Percentiles rank a stretch among this genome's conserved stretches.
Conservation (phyloP, 257 asterid genomes). For the Haberlea rhodopensis region DNA sequence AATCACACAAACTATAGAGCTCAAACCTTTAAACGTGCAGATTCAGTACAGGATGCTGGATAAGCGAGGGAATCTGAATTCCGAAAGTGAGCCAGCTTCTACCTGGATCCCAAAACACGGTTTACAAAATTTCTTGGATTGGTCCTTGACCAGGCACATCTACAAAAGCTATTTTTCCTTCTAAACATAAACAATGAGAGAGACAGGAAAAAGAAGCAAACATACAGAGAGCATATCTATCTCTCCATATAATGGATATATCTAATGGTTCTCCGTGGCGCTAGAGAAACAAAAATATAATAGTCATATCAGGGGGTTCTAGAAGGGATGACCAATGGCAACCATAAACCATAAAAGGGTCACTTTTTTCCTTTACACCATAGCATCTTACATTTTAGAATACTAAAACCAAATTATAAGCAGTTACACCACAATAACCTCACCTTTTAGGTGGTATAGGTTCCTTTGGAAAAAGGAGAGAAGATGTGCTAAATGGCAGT, state of each 20-base stretch:
- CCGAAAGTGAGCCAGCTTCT: not conserved
- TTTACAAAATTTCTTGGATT: not conserved
- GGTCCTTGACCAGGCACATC: not conserved
- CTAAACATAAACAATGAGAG: not conserved
- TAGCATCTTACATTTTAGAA: conserved; percentile 20
- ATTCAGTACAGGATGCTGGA: not conserved
- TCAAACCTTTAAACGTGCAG: not conserved
- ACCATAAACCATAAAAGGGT: conserved; percentile 6
- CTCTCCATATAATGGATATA: not conserved
- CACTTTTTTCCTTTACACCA: not conserved
- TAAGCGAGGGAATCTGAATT: not conserved
- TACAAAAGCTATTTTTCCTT: not conserved
- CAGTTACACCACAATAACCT: conserved; percentile 17
- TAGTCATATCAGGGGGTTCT: conserved; percentile 20
- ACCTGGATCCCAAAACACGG: not conserved
- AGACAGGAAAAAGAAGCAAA: not conserved
- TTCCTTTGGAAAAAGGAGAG: conserved; percentile 9
- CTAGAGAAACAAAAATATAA: conserved; percentile 21
- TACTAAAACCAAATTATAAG: conserved; percentile 16
- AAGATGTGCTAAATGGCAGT: conserved; percentile 24
- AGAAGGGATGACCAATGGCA: conserved; percentile 17
- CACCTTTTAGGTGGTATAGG: conserved; percentile 24
- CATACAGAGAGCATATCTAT: not conserved
- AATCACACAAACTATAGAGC: not conserved
- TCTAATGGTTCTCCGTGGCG: not conserved